phyloP scores from a whole-genome alignment of 371 early-diverging fungal genomes.

The Rhizopus delemar region DNA sequence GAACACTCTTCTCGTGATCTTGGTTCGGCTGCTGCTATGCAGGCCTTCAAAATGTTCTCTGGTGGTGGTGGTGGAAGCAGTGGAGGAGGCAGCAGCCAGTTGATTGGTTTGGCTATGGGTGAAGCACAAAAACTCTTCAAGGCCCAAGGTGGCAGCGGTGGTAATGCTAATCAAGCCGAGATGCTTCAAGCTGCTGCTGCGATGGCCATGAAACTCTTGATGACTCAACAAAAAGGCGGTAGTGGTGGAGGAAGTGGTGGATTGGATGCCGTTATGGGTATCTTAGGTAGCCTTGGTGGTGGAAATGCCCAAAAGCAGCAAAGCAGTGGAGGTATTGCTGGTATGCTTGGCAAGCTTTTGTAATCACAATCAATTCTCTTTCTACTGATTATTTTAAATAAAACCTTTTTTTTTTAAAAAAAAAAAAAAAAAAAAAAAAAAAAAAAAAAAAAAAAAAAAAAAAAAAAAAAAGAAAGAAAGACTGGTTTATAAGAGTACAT shows the following conservation, averaged over 20 bases:
- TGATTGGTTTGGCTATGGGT: conserved; percentile 53
- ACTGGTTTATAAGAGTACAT: too few species aligned
- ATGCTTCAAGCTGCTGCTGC: conserved; percentile 35
- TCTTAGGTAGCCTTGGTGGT: conserved; percentile 21
- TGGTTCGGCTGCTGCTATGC: conserved; percentile 52
- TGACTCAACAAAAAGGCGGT: conserved; percentile 19
- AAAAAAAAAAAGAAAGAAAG: not conserved
- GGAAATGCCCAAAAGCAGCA: conserved; percentile 21
- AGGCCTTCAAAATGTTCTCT: conserved; percentile 53
- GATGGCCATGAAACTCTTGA: conserved; percentile 34
- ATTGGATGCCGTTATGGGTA: conserved; percentile 22
- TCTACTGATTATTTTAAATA: not conserved
- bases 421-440: not conserved
- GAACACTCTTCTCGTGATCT: conserved; percentile 41
- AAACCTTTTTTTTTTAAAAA: not conserved
- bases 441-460: not conserved
- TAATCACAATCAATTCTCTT: conserved; percentile 5
- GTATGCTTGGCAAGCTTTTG: conserved; percentile 29
- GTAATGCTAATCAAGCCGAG: conserved; percentile 25
- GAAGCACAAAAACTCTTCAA: conserved; percentile 53
- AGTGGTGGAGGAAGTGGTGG: conserved; percentile 12
- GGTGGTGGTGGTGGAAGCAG: conserved; percentile 31
- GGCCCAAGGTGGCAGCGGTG: conserved; percentile 22
- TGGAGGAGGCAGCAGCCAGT: conserved; percentile 29
- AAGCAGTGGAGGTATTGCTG: conserved; percentile 17